Base-by-base conservation (phyloP, 768 basidiomycete species). In the Dentipellis sp. region DNA sequence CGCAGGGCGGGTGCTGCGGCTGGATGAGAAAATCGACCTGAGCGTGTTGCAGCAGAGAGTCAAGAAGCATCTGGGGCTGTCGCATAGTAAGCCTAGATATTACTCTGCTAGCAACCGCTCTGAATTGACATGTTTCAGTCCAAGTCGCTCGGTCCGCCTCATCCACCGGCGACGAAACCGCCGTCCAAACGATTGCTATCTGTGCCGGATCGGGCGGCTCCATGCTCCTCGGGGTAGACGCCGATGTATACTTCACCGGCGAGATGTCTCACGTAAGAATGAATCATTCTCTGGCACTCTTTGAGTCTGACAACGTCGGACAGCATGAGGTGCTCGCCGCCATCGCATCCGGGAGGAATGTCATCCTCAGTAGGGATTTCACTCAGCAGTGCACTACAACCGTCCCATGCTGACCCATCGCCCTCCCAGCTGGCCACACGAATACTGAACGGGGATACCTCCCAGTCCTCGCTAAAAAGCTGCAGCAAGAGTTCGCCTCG, bases 371-470 rank as follows among this genome's bases (percentile, higher is more conserved):
- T 86, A 71, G 75, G 87, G 68, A 3, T 54, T 38, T 22, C 53
- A 29, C 29, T 29, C 29, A 29, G 29, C 29, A 29, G 29, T 29
- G 29, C 29, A 29, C 29, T 29, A 29, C 3, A 29, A 6, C 6
- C 6, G 29, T 29, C 29, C 29, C 29, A 29, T 29, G 29, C 29
- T 29, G 29, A 29, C 29, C 29, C 6, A 7, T 48, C 23, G 7
- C 17, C 46, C 11, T 53, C 67, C 39, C 61, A 91, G 89, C 88
- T 67, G 91, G 91, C 16, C 95, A 97, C 71, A 88, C 91, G 14
- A 94, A 94, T 71, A 94, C 94, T 46, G 95, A 98, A 72, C 88
- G 94, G 35, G 92, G 92, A 0, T 97, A 91, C 71, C 84, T 98
- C 54, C 81, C 84, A 16, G 73, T 81, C 21, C 79, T 97, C 35